phyloP scores from a whole-genome alignment of 2,329 filamentous ascomycete species.

The Coniochaeta ligniaria region DNA sequence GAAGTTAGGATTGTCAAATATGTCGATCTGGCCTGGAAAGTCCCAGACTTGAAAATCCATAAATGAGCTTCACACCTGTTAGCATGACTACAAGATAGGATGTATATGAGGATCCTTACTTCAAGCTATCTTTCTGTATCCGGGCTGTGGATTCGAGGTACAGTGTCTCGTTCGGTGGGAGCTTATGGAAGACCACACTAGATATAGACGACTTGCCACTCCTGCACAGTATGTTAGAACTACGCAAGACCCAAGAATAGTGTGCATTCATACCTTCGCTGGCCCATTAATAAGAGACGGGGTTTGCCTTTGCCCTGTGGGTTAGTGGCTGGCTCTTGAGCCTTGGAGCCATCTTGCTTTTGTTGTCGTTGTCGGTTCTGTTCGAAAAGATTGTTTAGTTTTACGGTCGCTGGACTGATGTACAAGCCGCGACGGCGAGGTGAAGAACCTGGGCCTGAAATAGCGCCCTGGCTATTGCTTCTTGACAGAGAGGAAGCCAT shows the following conservation, averaged over 20 bases:
- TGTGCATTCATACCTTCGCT: slow-evolving; percentile 62
- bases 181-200: slow-evolving; percentile 98
- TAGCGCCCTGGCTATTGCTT: slow-evolving; percentile 8
- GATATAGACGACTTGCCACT: slow-evolving; percentile 98
- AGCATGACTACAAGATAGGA: slow-evolving; percentile 7
- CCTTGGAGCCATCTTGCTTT: slow-evolving; percentile 39
- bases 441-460: slow-evolving; percentile 9
- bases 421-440: slow-evolving; percentile 26
- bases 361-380: slow-evolving; percentile 50
- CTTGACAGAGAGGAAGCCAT: slow-evolving; percentile 17
- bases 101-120: slow-evolving; percentile 50
- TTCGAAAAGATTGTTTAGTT: slow-evolving; percentile 53
- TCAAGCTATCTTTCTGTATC: slow-evolving; percentile 91
- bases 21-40: slow-evolving; percentile 87
- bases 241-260: neutral
- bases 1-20: slow-evolving; percentile 79
- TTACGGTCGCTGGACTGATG: slow-evolving; percentile 54
- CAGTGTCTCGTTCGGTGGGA: slow-evolving; percentile 89
- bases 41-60: slow-evolving; percentile 99
- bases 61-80: slow-evolving; percentile 62
- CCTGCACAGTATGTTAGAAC: slow-evolving; percentile 38
- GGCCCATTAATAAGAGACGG: slow-evolving; percentile 86
- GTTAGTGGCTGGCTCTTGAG: slow-evolving; percentile 34
- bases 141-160: slow-evolving; percentile 92
- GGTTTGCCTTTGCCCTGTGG: slow-evolving; percentile 62